phyloP scores from a whole-genome alignment of 768 basidiomycete species.

The Strobilomyces confusus region DNA sequence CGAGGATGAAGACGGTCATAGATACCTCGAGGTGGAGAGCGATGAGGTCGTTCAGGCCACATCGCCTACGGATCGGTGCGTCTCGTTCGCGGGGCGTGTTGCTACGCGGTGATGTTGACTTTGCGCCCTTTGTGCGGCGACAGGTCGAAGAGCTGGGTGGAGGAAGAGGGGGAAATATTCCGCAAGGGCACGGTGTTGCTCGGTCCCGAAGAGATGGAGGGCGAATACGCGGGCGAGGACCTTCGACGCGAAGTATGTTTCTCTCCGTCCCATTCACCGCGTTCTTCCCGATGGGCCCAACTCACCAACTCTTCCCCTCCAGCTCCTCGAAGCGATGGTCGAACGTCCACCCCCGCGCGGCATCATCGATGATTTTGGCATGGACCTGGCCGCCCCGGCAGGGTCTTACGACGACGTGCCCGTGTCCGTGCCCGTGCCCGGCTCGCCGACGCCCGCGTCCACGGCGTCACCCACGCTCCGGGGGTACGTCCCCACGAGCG shows the following conservation, averaged over 20 bases:
- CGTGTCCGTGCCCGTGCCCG: no score
- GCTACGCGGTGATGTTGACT: no score
- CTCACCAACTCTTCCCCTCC: conserved; percentile 17
- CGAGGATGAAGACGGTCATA: conserved; percentile 41
- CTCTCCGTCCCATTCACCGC: not conserved
- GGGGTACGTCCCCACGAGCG: no score
- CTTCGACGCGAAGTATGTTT: conserved; percentile 67
- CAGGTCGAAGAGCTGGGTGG: conserved; percentile 78
- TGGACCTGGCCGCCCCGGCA: no score
- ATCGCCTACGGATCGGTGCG: conserved; percentile 48
- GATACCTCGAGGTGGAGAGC: conserved; percentile 35
- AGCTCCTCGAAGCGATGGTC: conserved; percentile 85
- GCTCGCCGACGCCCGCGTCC: no score
- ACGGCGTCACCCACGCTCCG: no score
- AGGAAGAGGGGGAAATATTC: conserved; percentile 96
- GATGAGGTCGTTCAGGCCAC: conserved; percentile 22
- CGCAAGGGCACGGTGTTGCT: conserved; percentile 81
- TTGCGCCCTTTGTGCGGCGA: not conserved
- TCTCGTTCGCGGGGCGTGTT: no score
- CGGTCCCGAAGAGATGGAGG: conserved; percentile 84
- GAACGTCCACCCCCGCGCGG: conserved; percentile 79
- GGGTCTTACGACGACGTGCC: no score
- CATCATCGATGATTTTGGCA: conserved; percentile 53
- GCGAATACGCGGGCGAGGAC: conserved; percentile 85
- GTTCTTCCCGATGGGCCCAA: not conserved